Conservation (phyloP, 345 rosid species). For the Gossypium stocksii region DNA sequence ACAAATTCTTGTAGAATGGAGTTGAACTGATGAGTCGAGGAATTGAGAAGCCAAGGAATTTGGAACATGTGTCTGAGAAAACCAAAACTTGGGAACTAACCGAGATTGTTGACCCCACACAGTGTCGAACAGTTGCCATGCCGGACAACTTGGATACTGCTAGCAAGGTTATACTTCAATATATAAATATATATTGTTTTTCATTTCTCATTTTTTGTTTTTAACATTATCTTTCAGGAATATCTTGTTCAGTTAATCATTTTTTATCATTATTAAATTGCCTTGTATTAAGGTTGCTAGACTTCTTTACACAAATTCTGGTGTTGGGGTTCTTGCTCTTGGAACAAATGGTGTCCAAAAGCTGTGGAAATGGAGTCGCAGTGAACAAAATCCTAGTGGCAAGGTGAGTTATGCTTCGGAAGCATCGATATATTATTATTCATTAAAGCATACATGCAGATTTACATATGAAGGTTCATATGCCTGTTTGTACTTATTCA, state of each 20-base stretch:
- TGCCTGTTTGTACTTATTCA: not conserved
- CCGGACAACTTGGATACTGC: slow-evolving; percentile 18
- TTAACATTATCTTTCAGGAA: not conserved
- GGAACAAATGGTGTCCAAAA: slow-evolving; percentile 28
- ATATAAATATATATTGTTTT: not conserved
- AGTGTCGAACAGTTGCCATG: slow-evolving; percentile 24
- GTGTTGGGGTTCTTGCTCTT: slow-evolving; percentile 27
- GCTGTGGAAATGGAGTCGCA: slow-evolving; percentile 55
- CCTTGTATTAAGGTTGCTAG: slow-evolving; percentile 39
- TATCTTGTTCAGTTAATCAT: slow-evolving; percentile 4
- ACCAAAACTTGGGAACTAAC: slow-evolving; percentile 28
- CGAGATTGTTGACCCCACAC: slow-evolving; percentile 23
- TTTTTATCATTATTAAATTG: slow-evolving; percentile 6
- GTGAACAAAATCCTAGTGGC: slow-evolving; percentile 48
- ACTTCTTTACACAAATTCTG: slow-evolving; percentile 50
- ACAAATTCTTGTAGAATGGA: slow-evolving; percentile 21
- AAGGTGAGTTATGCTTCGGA: slow-evolving; percentile 29
- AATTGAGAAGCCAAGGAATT: slow-evolving; percentile 24
- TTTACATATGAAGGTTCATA: not conserved
- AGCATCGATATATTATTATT: not conserved
- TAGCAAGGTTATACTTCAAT: slow-evolving; percentile 23
- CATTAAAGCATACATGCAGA: not conserved
- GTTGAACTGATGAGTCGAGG: slow-evolving; percentile 20
- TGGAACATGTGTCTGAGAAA: slow-evolving; percentile 24
- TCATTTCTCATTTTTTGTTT: not conserved